Evolutionary conservation across 345 rosid genomes (phyloP).

Genomic region (Anastatica hierochuntica): DNA sequence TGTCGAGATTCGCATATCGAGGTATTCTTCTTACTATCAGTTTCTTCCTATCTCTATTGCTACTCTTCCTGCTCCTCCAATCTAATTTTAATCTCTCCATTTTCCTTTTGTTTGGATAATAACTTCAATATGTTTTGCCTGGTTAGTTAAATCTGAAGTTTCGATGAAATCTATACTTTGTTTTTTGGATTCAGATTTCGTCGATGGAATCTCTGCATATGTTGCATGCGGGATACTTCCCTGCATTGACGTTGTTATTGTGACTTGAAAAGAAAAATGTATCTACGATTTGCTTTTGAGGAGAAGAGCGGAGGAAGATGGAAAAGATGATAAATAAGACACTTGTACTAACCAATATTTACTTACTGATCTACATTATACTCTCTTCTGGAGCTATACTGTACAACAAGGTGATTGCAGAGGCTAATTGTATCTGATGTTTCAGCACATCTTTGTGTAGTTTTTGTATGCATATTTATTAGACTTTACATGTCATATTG

Average conservation of each 20-base stretch:
- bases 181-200: conserved; percentile 17
- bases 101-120: no score
- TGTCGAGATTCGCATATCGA: neutral
- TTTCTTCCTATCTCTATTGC: neutral
- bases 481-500: neutral
- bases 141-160: no score
- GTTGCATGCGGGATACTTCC: conserved; percentile 14
- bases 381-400: conserved; percentile 90
- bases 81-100: conserved; percentile 7
- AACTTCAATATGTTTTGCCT: no score
- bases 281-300: conserved; percentile 1
- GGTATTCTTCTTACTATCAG: no score
- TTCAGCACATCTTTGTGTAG: neutral
- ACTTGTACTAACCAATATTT: conserved; percentile 68
- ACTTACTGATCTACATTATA: conserved; percentile 68
- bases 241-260: neutral
- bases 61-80: conserved; percentile 12
- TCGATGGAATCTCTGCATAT: conserved; percentile 12
- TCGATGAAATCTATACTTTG: no score
- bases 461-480: neutral
- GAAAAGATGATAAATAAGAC: conserved; percentile 62
- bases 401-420: conserved; percentile 70
- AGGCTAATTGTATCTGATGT: neutral
- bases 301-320: conserved; percentile 18
- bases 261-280: no score